Base-by-base conservation (phyloP, 805 yeast genomes). In the Candida easanensis region DNA sequence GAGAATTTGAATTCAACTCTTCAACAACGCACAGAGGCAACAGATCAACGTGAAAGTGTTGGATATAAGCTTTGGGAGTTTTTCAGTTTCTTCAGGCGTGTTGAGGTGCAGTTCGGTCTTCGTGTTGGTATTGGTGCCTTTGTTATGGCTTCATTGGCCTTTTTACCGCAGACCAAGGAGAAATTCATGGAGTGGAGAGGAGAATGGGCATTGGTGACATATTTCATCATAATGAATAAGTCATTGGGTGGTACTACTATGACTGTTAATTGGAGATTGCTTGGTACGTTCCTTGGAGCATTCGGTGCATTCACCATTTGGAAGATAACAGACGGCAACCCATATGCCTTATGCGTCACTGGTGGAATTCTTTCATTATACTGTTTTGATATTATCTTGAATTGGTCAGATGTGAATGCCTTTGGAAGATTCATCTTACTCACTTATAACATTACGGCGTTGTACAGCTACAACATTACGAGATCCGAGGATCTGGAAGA, bases 171-270 rank as follows among this genome's bases (percentile, higher is more conserved):
- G 11, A 77, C 88, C 0, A 69, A 80, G 39, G 67, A 69, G 5
- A 48, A 58, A 1, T 88, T 86, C 53, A 72, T 66, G 36, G 71
- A 69, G 33, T 85, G 88, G 88, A 65, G 90, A 50, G 83, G 84
- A 14, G 96, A 87, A 59, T 87, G 96, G 96, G 81, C 88, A 0
- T 63, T 87, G 30, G 85, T 84, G n/a, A 81, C 89, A 0, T 87
- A 79, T 52, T 80, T 87, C 53, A 82, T 87, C 42, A 84, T 87
- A 68, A 86, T 87, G 91, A 84, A 83, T 53, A 85, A 85, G 54
- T 82, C 90, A 1, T 66, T 86, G 5, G 96, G 96, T 9, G 95
- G 95, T 0, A 88, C 95, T 0, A 76, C 86, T 10, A 78, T 82
- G 80, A 83, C 93, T 0, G 81, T 80, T 4, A 80, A 80, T 51